Evolutionary conservation across 441 rosid genomes (phyloP), one percentile per base, ranked within the genome.

Genomic region (Biscutella auriculata): DNA sequence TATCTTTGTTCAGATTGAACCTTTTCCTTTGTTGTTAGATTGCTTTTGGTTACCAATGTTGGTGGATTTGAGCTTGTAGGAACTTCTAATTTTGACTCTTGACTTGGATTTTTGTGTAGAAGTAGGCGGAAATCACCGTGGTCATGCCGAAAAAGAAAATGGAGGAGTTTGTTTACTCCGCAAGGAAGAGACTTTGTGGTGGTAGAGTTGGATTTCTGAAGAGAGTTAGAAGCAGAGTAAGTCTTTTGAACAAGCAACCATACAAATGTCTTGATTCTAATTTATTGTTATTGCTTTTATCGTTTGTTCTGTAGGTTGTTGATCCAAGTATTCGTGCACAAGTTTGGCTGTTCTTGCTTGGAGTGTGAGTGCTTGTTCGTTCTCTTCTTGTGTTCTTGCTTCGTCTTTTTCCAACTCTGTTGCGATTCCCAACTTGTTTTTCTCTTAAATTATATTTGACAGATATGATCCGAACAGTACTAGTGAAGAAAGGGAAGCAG

Each of bases 331-430:
- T 92, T 45, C 86, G 97, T 67, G 77, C 80, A 37, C 88, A 92
- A 70, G 97, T 84, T 48, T 92, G 98, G 98, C 85, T 88, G 5
- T 92, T 88, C 71, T 88, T 92, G 17, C 97, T 92, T 15, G 87
- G 97, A 73, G 94, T 92, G 98, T 92, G 77, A 86, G 98, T 63
- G 65, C 14, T 28, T 44, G 8, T 14, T 13, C 14, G 14, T 59
- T 62, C 15, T 32, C 15, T 52, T 8, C 25, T 26, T 41, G 1
- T 30, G 27, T 26, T 61, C 19, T 47, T 41, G 9, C 1, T 25
- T n/a, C n/a, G n/a, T n/a, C n/a, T 16, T 47, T 3, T 9, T 14
- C 3, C 37, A 41, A 9, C 16, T 25, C 34, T 42, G 9, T 35
- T 62, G 41, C 15, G 28, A 17, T 56, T 41, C 64, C 56, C 34